Evolutionary conservation across 2,329 filamentous ascomycete species (phyloP), one percentile per base, ranked within the genome.

Genomic region (Fusarium sp.): DNA sequence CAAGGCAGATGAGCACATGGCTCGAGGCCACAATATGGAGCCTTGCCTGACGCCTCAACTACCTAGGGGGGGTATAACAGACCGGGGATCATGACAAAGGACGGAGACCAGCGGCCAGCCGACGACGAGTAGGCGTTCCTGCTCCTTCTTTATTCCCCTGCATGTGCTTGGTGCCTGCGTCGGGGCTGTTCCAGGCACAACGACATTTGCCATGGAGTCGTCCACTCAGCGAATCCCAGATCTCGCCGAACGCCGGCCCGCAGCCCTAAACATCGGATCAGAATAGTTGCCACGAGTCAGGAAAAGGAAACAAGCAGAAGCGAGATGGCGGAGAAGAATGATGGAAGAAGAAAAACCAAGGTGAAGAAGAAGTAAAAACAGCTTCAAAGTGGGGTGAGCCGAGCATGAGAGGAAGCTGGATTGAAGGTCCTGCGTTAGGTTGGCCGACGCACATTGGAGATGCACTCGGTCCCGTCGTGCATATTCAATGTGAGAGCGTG

Each of bases 141-240:
- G 68, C 66, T 69, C 66, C 65, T 69, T 72, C 45, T 52, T 66
- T 52, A 47, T 65, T 74, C 59, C 68, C 70, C 65, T 78, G 72
- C 69, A 75, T 65, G 66, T 66, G 50, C 61, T 65, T 57, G 45
- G 75, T 72, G 72, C 73, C 76, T 78, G 70, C 68, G 65, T 78
- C 71, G 45, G 22, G 37, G 45, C 25, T 11, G 17, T 52, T 52
- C 27, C 38, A 63, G 63, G 60, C 38, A 67, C 45, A 45, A 43
- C 35, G 60, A 43, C 37, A 50, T n/a, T 54, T 32, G 25, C 47
- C 47, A 54, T 54, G 27, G 47, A 32, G 25, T 32, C 17, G 47
- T 54, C 33, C 45, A 54, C 47, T 57, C 40, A 66, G 54, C 61
- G 40, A 69, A 71, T 75, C 59, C 65, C 30, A 71, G 69, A 70